Evolutionary conservation across 2,329 filamentous ascomycete species (phyloP).

Genomic region (Xylaria sp.): DNA sequence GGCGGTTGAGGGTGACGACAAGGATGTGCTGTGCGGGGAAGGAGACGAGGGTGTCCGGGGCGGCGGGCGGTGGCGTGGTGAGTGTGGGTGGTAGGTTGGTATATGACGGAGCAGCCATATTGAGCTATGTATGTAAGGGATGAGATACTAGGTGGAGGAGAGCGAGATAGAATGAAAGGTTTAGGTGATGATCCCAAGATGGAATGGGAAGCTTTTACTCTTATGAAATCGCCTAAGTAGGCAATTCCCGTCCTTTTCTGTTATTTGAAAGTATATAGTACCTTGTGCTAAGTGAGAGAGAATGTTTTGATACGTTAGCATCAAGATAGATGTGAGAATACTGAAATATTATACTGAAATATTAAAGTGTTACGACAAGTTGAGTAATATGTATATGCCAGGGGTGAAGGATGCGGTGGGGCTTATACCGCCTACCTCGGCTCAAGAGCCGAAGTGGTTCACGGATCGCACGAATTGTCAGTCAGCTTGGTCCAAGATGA

Average conservation of each 20-base stretch:
- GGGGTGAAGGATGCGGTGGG: slow-evolving; percentile 19
- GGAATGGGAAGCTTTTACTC: not conserved
- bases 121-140: not conserved
- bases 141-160: not conserved
- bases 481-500: not conserved
- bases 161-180: not conserved
- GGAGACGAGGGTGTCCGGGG: slow-evolving; percentile 56
- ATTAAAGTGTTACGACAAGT: not conserved
- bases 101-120: slow-evolving; percentile 35
- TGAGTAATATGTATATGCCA: slow-evolving; percentile 3
- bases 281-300: not conserved
- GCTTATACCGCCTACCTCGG: slow-evolving; percentile 34
- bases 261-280: not conserved
- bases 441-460: slow-evolving; percentile 18
- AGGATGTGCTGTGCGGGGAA: slow-evolving; percentile 67
- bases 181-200: not conserved
- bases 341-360: not conserved
- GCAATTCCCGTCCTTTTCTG: not conserved
- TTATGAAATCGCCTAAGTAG: not conserved
- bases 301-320: not conserved
- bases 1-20: slow-evolving; percentile 70
- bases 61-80: slow-evolving; percentile 53
- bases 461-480: not conserved
- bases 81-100: slow-evolving; percentile 46
- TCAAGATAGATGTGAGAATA: not conserved